Conservation (phyloP, 179 eudicot species). For the Drosera spatulata region DNA sequence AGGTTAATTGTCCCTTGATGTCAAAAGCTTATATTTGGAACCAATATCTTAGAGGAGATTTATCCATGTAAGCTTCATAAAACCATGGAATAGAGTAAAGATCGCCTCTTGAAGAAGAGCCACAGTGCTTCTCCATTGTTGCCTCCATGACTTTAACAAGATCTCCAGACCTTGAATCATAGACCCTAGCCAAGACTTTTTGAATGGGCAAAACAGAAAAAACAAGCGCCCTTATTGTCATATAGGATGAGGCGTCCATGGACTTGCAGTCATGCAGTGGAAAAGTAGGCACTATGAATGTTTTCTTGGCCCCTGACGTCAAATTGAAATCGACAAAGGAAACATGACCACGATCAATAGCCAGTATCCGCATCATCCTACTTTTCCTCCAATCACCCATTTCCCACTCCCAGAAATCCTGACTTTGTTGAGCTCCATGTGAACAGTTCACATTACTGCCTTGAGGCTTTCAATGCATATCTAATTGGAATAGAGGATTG, state of each 20-base stretch:
- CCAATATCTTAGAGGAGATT: slow-evolving; percentile 68
- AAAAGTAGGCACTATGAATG: slow-evolving; percentile 65
- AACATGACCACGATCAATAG: slow-evolving; percentile 69
- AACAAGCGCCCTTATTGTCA: slow-evolving; percentile 60
- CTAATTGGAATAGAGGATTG: slow-evolving; percentile 35
- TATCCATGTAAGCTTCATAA: slow-evolving; percentile 62
- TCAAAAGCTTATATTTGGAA: slow-evolving; percentile 75
- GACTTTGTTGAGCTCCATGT: slow-evolving; percentile 15
- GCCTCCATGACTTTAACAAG: slow-evolving; percentile 45
- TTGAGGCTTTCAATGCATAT: slow-evolving; percentile 28
- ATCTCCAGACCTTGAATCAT: slow-evolving; percentile 49
- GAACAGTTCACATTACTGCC: slow-evolving; percentile 19
- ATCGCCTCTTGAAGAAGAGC: slow-evolving; percentile 33
- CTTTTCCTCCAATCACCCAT: slow-evolving; percentile 94
- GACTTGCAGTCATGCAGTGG: slow-evolving; percentile 33
- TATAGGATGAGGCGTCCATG: slow-evolving; percentile 28
- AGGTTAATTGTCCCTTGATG: slow-evolving; percentile 34
- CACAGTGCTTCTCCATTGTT: slow-evolving; percentile 41
- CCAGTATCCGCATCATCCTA: slow-evolving; percentile 72
- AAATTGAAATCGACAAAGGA: slow-evolving; percentile 72
- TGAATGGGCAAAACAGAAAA: slow-evolving; percentile 57
- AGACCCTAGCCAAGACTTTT: slow-evolving; percentile 61
- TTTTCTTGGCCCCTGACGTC: slow-evolving; percentile 35
- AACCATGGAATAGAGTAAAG: slow-evolving; percentile 63
- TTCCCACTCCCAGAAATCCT: slow-evolving; percentile 97